These are phyloP conservation scores for Kodamaea lidongshanica DNA, from an alignment of 805 yeast genomes.

Conservation along the genomic window DNA sequence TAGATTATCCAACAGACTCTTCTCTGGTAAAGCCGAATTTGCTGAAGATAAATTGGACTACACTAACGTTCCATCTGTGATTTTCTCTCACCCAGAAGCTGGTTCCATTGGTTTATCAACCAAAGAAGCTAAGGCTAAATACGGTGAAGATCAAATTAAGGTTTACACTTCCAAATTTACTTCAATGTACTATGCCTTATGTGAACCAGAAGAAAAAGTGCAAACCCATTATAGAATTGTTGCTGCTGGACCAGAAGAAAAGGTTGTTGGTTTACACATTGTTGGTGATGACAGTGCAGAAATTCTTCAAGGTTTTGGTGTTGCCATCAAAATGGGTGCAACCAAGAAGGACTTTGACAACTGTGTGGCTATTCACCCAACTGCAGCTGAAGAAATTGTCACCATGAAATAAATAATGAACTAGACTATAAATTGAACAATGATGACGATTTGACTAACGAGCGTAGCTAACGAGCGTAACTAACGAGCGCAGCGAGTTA, in stretches of 20 bases:
- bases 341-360: slow-evolving; percentile 92
- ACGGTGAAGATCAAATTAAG: slow-evolving; percentile 75
- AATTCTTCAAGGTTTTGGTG: slow-evolving; percentile 97
- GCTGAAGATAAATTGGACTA: slow-evolving; percentile 78
- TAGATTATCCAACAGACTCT: slow-evolving; percentile 82
- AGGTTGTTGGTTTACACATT: slow-evolving; percentile 90
- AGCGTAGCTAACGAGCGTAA: no score
- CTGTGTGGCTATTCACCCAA: slow-evolving; percentile 98
- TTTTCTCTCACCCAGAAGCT: slow-evolving; percentile 97
- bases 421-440: slow-evolving; percentile 1
- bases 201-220: slow-evolving; percentile 58
- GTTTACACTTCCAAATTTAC: slow-evolving; percentile 77
- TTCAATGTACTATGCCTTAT: slow-evolving; percentile 90
- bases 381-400: slow-evolving; percentile 95
- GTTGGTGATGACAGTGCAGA: slow-evolving; percentile 90
- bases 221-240: slow-evolving; percentile 85
- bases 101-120: slow-evolving; percentile 89
- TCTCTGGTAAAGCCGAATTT: slow-evolving; percentile 66
- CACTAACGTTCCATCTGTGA: slow-evolving; percentile 83
- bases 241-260: slow-evolving; percentile 74
- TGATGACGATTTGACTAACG: not conserved
- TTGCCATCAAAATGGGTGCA: slow-evolving; percentile 98
- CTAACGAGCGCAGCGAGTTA: no score
- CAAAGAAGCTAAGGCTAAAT: slow-evolving; percentile 67
- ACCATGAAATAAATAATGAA: slow-evolving; percentile 57